These are phyloP conservation scores for Plasmodium malariae DNA, from an alignment of 169 alveolate species.

Conservation along the genomic window DNA sequence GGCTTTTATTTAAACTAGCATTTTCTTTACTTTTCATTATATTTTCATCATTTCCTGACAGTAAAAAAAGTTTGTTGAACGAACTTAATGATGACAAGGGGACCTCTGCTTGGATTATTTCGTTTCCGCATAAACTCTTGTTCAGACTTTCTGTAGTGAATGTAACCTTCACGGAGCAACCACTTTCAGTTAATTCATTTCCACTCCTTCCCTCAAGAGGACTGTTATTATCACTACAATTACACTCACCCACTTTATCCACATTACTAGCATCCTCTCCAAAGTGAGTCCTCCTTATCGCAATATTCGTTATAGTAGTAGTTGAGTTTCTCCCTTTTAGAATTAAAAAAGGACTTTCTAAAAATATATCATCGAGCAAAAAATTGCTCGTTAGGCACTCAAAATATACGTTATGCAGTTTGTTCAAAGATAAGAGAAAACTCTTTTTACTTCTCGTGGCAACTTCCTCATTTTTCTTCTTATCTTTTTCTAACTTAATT, in stretches of 20 bases:
- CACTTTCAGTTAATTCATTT: neutral
- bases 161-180: neutral
- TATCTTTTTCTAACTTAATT: constrained; percentile 47
- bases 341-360: constrained; percentile 47
- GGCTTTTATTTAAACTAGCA: neutral
- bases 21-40: neutral
- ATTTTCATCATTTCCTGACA: constrained; percentile 21
- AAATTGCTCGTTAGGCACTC: constrained; percentile 7
- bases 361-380: neutral
- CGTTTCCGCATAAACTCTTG: neutral
- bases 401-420: constrained; percentile 36
- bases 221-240: neutral
- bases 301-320: constrained; percentile 26
- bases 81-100: constrained; percentile 44
- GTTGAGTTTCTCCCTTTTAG: constrained; percentile 11
- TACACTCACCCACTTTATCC: neutral
- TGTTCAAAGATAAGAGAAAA: constrained; percentile 33
- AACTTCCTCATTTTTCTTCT: constrained; percentile 63
- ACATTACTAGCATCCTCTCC: neutral
- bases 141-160: constrained; percentile 6
- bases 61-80: constrained; percentile 46
- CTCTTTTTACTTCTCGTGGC: constrained; percentile 32
- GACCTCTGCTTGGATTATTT: neutral
- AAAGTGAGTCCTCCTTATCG: neutral
- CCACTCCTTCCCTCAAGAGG: too few species aligned